Percentiles rank a stretch among this genome's conserved stretches.
phyloP scores from a whole-genome alignment of 257 asterid genomes.

The Nicotiana knightiana region DNA sequence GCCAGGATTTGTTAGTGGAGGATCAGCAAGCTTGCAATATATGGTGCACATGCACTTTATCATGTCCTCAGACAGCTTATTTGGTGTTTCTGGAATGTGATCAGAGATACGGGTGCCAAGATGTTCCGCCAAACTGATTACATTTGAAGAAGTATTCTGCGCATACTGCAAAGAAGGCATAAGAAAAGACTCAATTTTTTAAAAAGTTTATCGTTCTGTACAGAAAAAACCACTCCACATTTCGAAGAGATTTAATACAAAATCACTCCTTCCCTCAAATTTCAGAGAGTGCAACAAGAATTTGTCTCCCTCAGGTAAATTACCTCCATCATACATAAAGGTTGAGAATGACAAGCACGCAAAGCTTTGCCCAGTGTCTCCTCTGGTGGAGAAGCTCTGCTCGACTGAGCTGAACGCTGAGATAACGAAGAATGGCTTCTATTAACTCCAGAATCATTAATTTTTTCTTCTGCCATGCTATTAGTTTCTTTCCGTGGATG shows the following conservation, averaged over 20 bases:
- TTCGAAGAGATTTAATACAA: not conserved
- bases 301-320: not conserved
- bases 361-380: constrained; percentile 60
- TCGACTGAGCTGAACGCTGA: constrained; percentile 43
- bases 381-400: constrained; percentile 49
- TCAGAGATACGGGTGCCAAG: constrained; percentile 85
- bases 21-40: constrained; percentile 87
- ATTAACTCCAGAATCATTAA: constrained; percentile 47
- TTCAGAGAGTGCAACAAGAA: not conserved
- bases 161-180: constrained; percentile 44
- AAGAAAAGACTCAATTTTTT: not conserved
- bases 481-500: constrained; percentile 32
- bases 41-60: constrained; percentile 81
- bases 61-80: constrained; percentile 93
- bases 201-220: not conserved
- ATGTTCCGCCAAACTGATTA: constrained; percentile 92
- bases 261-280: not conserved
- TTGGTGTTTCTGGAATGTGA: constrained; percentile 77
- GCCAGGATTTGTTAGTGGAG: constrained; percentile 56
- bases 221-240: not conserved
- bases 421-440: constrained; percentile 84
- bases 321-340: constrained; percentile 94
- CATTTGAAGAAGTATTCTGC: constrained; percentile 51
- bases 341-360: constrained; percentile 93
- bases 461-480: constrained; percentile 43